Conservation (phyloP, 257 asterid genomes). For the Eustoma russellianum region DNA sequence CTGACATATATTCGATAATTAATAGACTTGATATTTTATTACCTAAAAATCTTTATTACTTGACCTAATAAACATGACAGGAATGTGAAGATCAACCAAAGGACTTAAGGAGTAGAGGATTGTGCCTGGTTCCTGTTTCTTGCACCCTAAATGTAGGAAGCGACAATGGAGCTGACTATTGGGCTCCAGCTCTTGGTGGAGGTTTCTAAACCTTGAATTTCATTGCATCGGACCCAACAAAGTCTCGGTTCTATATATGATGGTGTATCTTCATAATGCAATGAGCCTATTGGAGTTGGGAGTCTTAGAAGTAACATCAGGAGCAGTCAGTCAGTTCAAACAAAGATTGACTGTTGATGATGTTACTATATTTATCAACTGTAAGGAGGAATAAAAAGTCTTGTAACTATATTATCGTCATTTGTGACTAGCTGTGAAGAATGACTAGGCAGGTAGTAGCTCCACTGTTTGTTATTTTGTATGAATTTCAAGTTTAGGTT, state of each 20-base stretch:
- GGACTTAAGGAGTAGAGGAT: slow-evolving; percentile 70
- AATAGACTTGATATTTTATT: no score
- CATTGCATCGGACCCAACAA: no score
- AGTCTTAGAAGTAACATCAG: slow-evolving; percentile 21
- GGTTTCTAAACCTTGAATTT: slow-evolving; percentile 17
- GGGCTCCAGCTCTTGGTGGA: slow-evolving; percentile 40
- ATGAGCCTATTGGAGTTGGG: background rate
- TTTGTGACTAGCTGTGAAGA: no score
- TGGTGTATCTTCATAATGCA: background rate
- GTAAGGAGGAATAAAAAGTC: no score
- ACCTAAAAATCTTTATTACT: no score
- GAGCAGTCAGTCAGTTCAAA: slow-evolving; percentile 25
- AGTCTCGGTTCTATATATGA: background rate
- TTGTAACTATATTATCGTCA: no score
- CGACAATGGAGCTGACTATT: slow-evolving; percentile 51
- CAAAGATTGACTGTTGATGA: slow-evolving; percentile 23
- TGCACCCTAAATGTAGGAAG: slow-evolving; percentile 58
- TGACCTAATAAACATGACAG: slow-evolving; percentile 13
- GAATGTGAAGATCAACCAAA: slow-evolving; percentile 25
- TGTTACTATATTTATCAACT: slow-evolving; percentile 15
- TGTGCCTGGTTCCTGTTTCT: slow-evolving; percentile 77
- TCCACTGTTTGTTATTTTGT: no score
- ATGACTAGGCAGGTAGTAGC: no score
- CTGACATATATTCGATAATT: no score
- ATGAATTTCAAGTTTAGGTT: no score